Conservation (phyloP, 2,329 filamentous ascomycete genomes). For the Dothideomycetidae sp. region DNA sequence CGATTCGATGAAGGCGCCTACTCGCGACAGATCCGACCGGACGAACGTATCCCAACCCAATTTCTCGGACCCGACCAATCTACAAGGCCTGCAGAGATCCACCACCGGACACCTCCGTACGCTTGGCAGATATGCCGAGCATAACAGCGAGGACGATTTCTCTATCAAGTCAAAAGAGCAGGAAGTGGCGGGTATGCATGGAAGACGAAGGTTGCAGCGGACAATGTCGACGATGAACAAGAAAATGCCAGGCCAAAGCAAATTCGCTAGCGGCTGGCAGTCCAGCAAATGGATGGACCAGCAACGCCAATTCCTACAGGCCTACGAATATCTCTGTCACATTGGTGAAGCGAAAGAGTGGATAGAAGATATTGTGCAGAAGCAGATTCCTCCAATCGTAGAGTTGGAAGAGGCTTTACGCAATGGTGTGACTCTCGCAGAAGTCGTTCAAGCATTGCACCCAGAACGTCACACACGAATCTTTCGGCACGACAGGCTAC, state of each 20-base stretch:
- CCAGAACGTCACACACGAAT: conserved; percentile 65
- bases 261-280: conserved; percentile 43
- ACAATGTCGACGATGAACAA: conserved; percentile 40
- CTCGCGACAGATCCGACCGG: conserved; percentile 17
- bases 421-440: conserved; percentile 85
- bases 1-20: conserved; percentile 24
- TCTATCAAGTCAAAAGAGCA: conserved; percentile 62
- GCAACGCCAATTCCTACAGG: conserved; percentile 87
- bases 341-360: conserved; percentile 98
- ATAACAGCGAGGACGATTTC: conserved; percentile 64
- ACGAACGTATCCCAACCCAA: conserved; percentile 16
- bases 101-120: conserved; percentile 81
- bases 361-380: conserved; percentile 86
- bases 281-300: conserved; percentile 97
- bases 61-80: conserved; percentile 43
- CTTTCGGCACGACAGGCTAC: conserved; percentile 70
- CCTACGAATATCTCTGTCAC: conserved; percentile 96
- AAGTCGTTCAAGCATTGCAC: conserved; percentile 80
- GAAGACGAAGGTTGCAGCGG: conserved; percentile 68
- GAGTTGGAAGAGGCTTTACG: conserved; percentile 84
- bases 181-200: conserved; percentile 77
- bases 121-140: conserved; percentile 67
- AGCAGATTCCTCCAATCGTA: conserved; percentile 78
- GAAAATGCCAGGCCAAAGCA: conserved; percentile 26
- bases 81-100: conserved; percentile 72